Percentiles rank a stretch among this genome's conserved stretches.
Conservation (phyloP, 2,329 filamentous ascomycete species). For the Thermoascus crustaceus region DNA sequence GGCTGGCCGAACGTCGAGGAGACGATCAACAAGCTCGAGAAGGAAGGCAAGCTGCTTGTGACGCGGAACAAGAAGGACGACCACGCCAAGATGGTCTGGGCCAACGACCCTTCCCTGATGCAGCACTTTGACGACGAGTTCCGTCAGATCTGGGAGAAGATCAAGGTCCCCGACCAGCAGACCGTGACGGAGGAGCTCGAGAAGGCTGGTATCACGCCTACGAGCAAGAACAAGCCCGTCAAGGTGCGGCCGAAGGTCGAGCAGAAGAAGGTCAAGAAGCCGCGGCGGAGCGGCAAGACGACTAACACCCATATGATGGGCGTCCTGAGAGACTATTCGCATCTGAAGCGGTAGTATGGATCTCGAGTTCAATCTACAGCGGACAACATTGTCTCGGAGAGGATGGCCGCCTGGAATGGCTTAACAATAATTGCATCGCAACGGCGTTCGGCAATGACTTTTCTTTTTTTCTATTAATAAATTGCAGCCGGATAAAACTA, state of each 20-base stretch:
- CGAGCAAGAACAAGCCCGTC: conserved; percentile 66
- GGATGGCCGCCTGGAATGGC: no score
- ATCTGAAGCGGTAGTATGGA: conserved; percentile 30
- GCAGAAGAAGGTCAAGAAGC: conserved; percentile 68
- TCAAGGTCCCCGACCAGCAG: conserved; percentile 65
- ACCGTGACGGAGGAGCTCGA: conserved; percentile 70
- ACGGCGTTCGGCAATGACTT: conserved; percentile 12
- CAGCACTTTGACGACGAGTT: conserved; percentile 76
- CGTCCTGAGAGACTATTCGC: conserved; percentile 66
- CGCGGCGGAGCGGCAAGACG: conserved; percentile 66
- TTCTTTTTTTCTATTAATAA: conserved; percentile 2
- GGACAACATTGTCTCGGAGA: not conserved
- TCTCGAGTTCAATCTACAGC: not conserved
- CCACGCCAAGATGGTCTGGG: conserved; percentile 77
- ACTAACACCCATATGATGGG: conserved; percentile 83
- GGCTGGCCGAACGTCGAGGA: conserved; percentile 84
- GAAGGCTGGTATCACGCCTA: conserved; percentile 72
- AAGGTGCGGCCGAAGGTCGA: conserved; percentile 48
- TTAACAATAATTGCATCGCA: conserved; percentile 14
- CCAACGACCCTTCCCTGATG: conserved; percentile 71
- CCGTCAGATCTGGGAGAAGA: conserved; percentile 70
- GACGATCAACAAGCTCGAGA: conserved; percentile 69
- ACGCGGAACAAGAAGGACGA: conserved; percentile 89
- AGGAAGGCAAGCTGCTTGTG: conserved; percentile 70
- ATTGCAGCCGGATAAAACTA: not conserved